A percentile compares a stretch with the other conserved stretches of the same genome.
Conservation (phyloP, 2,329 filamentous ascomycete species). For the Ascomycota sp. region DNA sequence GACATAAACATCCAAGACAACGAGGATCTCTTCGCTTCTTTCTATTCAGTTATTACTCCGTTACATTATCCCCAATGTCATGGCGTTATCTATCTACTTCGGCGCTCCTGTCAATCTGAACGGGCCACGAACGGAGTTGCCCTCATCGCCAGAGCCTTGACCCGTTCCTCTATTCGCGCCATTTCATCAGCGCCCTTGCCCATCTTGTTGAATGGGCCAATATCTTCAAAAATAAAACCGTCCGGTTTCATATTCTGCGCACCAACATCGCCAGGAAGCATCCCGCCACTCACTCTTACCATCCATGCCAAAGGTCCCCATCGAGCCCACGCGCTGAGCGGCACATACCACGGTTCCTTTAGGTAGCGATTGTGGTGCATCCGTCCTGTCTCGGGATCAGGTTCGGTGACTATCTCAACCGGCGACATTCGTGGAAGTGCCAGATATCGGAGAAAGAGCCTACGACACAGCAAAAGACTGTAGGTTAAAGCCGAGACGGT, state of each 20-base stretch:
- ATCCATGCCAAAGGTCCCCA: constrained; percentile 36
- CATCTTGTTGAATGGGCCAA: constrained; percentile 36
- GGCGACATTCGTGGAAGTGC: constrained; percentile 30
- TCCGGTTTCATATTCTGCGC: constrained; percentile 16
- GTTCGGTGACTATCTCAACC: constrained; percentile 18
- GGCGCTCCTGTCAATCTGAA: background rate
- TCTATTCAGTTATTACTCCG: no score
- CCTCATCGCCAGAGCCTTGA: constrained; percentile 8
- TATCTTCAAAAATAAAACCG: constrained; percentile 32
- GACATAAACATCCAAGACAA: no score
- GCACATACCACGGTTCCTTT: constrained; percentile 42
- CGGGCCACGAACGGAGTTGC: constrained; percentile 24
- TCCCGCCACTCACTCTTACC: constrained; percentile 18
- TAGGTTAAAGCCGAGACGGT: constrained; percentile 19
- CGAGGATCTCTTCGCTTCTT: no score
- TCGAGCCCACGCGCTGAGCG: constrained; percentile 34
- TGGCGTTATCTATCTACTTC: background rate
- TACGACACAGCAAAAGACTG: constrained; percentile 25
- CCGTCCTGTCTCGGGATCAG: constrained; percentile 29
- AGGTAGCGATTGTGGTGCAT: constrained; percentile 29
- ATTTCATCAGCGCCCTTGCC: constrained; percentile 27
- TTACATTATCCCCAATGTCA: no score
- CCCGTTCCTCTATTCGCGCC: constrained; percentile 8
- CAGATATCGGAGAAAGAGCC: constrained; percentile 33
- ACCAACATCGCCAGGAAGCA: constrained; percentile 21